Evolutionary conservation across 2,329 filamentous ascomycete species (phyloP).

Genomic region (Huntiella savannae): DNA sequence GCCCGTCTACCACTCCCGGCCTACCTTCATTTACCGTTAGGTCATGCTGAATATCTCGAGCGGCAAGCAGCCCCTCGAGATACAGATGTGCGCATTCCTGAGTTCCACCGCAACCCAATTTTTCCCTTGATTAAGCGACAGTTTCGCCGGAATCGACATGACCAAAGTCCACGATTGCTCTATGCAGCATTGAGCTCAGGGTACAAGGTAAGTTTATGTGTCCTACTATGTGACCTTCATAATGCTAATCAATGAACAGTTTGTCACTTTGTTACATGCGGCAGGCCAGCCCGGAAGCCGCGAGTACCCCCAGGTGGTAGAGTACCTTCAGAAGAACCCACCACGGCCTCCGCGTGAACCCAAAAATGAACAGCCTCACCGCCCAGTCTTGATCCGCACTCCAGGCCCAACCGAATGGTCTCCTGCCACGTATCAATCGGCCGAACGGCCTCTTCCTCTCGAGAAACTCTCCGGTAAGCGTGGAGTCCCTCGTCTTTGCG

Average conservation of each 20-base stretch:
- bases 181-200: slow-evolving; percentile 44
- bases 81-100: slow-evolving; percentile 14
- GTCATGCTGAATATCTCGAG: not conserved
- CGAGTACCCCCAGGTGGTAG: slow-evolving; percentile 24
- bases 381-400: no score
- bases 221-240: not conserved
- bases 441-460: slow-evolving; percentile 28
- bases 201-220: slow-evolving; percentile 35
- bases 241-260: slow-evolving; percentile 16
- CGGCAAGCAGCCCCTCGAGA: not conserved
- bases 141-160: slow-evolving; percentile 40
- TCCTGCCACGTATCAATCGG: slow-evolving; percentile 23
- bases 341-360: not conserved
- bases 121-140: slow-evolving; percentile 38
- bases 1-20: slow-evolving; percentile 31
- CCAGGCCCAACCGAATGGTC: no score
- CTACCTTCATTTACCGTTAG: slow-evolving; percentile 17
- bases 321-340: slow-evolving; percentile 4
- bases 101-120: slow-evolving; percentile 25
- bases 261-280: slow-evolving; percentile 23
- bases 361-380: no score
- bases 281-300: slow-evolving; percentile 20
- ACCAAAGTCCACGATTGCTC: slow-evolving; percentile 40
- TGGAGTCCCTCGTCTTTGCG: slow-evolving; percentile 36
- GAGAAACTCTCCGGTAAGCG: slow-evolving; percentile 27